Conservation (phyloP, 2,329 filamentous ascomycete species). For the Sordariomycetes sp. region DNA sequence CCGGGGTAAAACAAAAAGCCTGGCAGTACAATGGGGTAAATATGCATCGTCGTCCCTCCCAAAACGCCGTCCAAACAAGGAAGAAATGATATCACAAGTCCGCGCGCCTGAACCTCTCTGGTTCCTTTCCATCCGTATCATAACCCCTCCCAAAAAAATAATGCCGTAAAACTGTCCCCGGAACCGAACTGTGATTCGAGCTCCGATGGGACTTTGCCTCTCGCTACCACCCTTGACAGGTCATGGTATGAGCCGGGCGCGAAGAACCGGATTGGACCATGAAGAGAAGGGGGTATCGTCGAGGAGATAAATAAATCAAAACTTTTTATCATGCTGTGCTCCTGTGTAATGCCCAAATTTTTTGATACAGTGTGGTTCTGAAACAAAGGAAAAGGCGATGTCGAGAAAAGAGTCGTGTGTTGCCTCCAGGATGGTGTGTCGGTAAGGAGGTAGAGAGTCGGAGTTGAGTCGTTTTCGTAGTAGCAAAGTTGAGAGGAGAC, state of each 20-base stretch:
- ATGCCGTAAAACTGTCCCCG: not conserved
- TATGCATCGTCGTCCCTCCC: not conserved
- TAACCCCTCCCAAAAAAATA: not conserved
- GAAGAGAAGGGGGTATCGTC: not conserved
- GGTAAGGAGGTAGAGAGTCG: not conserved
- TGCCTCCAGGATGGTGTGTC: not conserved
- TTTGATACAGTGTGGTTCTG: conserved; percentile 22
- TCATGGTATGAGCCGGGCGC: not conserved
- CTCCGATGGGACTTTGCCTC: not conserved
- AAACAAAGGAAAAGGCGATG: conserved; percentile 6
- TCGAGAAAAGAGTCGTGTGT: not conserved
- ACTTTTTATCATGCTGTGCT: conserved; percentile 35
- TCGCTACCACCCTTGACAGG: not conserved
- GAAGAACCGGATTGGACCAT: not conserved
- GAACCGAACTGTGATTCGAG: no score
- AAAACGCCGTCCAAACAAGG: not conserved
- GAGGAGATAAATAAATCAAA: conserved; percentile 2
- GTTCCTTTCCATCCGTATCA: not conserved
- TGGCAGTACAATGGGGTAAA: not conserved
- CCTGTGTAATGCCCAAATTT: conserved; percentile 27
- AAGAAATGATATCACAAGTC: not conserved
- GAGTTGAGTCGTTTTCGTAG: not conserved
- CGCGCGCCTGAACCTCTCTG: not conserved
- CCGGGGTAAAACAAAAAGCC: not conserved
- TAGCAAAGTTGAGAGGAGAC: not conserved